phyloP scores from a whole-genome alignment of 352 stramenopile genomes.

The Phytophthora hybrid region DNA sequence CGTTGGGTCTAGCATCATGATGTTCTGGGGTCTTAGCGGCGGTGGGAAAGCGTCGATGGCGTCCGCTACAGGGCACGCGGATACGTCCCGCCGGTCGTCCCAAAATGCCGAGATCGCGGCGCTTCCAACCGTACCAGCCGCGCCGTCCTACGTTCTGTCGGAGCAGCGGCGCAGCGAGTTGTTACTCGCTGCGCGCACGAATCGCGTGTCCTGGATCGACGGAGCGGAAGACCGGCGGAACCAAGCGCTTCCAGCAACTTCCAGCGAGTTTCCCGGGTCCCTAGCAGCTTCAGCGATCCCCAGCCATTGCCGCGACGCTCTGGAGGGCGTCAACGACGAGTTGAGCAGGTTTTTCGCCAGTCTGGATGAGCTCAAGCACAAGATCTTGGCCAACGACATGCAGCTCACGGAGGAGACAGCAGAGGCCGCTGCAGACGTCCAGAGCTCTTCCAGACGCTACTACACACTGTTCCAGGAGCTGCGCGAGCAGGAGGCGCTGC shows the following conservation, averaged over 20 bases:
- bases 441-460: constrained; percentile 15
- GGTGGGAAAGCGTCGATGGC: constrained; percentile 18
- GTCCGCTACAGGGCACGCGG: constrained; percentile 8
- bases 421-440: not conserved
- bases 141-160: constrained; percentile 64
- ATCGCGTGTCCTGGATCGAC: constrained; percentile 79
- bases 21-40: constrained; percentile 54
- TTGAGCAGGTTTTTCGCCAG: constrained; percentile 42
- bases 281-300: constrained; percentile 18
- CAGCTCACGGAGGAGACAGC: constrained; percentile 29
- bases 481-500: constrained; percentile 38
- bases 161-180: constrained; percentile 79
- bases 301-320: constrained; percentile 50
- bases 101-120: constrained; percentile 16
- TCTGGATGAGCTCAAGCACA: constrained; percentile 54
- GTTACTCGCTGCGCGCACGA: constrained; percentile 73
- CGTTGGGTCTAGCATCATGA: constrained; percentile 23
- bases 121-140: constrained; percentile 15
- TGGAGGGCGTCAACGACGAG: constrained; percentile 55
- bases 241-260: not conserved
- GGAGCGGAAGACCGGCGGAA: constrained; percentile 39
- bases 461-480: constrained; percentile 63
- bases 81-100: not conserved
- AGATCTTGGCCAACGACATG: constrained; percentile 50
- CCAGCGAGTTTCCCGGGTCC: not conserved